phyloP scores from a whole-genome alignment of 257 asterid species.

The Solanum corneliomulleri region DNA sequence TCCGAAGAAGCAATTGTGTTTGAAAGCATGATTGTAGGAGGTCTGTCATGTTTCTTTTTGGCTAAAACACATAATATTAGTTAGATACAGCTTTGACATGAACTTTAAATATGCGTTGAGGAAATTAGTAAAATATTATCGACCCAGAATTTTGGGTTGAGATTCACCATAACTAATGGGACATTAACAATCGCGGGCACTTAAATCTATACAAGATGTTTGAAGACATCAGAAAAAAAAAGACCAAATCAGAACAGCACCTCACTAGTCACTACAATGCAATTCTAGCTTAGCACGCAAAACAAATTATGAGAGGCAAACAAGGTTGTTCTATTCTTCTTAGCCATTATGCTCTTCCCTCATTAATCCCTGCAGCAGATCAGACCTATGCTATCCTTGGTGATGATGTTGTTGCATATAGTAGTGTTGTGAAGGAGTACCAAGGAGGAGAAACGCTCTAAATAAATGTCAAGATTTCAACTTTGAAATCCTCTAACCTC shows the following conservation, averaged over 20 bases:
- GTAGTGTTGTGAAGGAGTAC: not conserved
- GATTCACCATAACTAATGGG: not conserved
- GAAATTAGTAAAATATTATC: too few species aligned
- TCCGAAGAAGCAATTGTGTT: not conserved
- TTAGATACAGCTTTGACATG: not conserved
- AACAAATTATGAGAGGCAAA: not conserved
- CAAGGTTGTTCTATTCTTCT: not conserved
- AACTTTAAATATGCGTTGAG: not conserved
- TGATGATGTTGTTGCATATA: not conserved
- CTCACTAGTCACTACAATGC: not conserved
- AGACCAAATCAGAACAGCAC: not conserved
- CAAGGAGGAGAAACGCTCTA: not conserved
- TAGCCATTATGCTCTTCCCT: not conserved
- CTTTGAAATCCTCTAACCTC: not conserved
- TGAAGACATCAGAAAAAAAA: not conserved
- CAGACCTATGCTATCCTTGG: not conserved
- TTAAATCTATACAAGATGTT: not conserved
- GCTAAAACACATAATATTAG: not conserved
- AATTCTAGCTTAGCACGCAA: not conserved
- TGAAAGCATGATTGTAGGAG: not conserved
- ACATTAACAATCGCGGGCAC: not conserved
- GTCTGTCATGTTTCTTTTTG: not conserved
- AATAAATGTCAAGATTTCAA: not conserved
- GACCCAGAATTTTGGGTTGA: not conserved
- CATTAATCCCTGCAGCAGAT: not conserved